Conservation (phyloP, 2,329 filamentous ascomycete species). For the Ascochyta fabae region DNA sequence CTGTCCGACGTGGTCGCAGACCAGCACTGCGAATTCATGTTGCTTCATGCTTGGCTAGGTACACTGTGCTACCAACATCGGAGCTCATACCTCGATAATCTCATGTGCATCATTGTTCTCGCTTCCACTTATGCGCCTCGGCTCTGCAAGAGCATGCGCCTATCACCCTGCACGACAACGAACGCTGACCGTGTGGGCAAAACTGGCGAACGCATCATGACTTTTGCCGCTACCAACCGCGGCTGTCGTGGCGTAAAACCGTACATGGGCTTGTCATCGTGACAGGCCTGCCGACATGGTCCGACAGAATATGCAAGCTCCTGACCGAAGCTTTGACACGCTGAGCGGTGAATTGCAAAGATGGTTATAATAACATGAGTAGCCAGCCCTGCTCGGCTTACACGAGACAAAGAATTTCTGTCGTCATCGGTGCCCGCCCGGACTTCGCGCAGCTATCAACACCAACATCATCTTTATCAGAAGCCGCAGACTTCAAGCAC, state of each 20-base stretch:
- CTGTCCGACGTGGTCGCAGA: background rate
- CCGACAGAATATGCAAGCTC: slow-evolving; percentile 15
- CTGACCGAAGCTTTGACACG: slow-evolving; percentile 18
- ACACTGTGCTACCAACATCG: background rate
- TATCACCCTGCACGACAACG: background rate
- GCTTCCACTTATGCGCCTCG: background rate
- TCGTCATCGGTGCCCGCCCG: slow-evolving; percentile 20
- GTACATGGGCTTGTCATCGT: slow-evolving; percentile 8
- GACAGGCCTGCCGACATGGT: slow-evolving; percentile 13
- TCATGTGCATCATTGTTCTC: background rate
- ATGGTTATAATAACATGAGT: slow-evolving; percentile 1
- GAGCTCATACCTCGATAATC: background rate
- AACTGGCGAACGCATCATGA: background rate
- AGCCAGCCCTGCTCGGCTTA: slow-evolving; percentile 1
- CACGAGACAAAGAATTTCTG: slow-evolving; percentile 12
- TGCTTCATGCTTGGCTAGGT: background rate
- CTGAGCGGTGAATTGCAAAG: slow-evolving; percentile 4
- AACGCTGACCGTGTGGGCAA: slow-evolving; percentile 1
- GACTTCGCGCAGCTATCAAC: slow-evolving; percentile 26
- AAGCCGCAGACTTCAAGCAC: slow-evolving; percentile 13
- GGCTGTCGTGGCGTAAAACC: slow-evolving; percentile 3
- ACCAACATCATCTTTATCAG: slow-evolving; percentile 14
- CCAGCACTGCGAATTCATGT: background rate
- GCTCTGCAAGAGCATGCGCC: background rate
- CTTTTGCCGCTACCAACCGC: slow-evolving; percentile 13